Evolutionary conservation across 495 filamentous ascomycete species (phyloP).

Genomic region (Neurospora sp.): DNA sequence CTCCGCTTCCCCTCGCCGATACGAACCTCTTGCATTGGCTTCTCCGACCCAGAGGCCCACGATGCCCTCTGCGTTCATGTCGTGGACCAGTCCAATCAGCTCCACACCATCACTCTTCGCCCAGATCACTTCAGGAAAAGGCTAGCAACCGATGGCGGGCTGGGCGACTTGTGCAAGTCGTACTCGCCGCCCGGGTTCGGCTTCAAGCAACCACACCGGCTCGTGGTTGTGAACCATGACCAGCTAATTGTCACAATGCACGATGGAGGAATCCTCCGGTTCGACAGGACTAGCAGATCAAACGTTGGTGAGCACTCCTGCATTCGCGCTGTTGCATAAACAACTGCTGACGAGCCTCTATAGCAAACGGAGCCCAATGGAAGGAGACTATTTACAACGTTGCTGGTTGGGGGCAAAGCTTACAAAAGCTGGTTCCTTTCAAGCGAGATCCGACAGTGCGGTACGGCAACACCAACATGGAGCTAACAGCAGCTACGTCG

Average conservation of each 20-base stretch:
- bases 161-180: conserved; percentile 66
- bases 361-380: conserved; percentile 50
- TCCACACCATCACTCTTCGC: conserved; percentile 71
- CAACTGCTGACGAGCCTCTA: conserved; percentile 8
- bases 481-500: conserved; percentile 52
- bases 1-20: conserved; percentile 67
- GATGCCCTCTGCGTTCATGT: conserved; percentile 74
- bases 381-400: conserved; percentile 70
- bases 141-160: conserved; percentile 56
- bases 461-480: conserved; percentile 56
- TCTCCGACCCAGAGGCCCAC: conserved; percentile 67
- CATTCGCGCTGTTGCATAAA: background rate
- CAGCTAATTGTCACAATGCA: conserved; percentile 72
- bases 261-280: conserved; percentile 69
- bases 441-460: conserved; percentile 53
- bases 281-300: conserved; percentile 51
- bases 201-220: conserved; percentile 70
- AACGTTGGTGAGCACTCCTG: conserved; percentile 50
- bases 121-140: conserved; percentile 68
- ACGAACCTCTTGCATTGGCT: conserved; percentile 61
- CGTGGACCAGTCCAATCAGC: conserved; percentile 63
- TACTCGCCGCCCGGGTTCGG: conserved; percentile 60
- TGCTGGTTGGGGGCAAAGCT: conserved; percentile 62
- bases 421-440: conserved; percentile 65
- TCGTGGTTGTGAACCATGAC: conserved; percentile 60